phyloP scores from a whole-genome alignment of 1,284 basidiomycete genomes.

The Leccinum solheimii region DNA sequence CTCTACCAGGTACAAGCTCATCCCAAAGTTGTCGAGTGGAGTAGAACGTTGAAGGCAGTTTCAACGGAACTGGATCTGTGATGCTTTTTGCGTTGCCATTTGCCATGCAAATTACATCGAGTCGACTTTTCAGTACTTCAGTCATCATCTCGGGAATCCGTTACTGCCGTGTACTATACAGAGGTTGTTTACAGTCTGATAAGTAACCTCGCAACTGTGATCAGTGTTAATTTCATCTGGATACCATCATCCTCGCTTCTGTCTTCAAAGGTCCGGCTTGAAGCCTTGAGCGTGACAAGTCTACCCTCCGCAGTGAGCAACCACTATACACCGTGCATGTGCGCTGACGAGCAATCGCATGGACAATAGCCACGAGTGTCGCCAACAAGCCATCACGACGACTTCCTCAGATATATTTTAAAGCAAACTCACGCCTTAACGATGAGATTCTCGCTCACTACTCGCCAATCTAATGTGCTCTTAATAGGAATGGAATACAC shows the following conservation, averaged over 20 bases:
- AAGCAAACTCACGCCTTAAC: no score
- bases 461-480: no score
- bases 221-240: background rate
- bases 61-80: conserved; percentile 10
- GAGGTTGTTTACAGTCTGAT: background rate
- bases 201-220: background rate
- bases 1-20: conserved; percentile 64
- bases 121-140: background rate
- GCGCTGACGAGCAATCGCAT: no score
- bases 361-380: no score
- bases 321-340: no score
- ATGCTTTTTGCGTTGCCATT: background rate
- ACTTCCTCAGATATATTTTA: no score
- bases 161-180: background rate
- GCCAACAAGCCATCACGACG: no score
- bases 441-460: no score
- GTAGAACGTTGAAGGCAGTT: conserved; percentile 52
- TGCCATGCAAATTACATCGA: background rate
- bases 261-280: background rate
- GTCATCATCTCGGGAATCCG: background rate
- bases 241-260: background rate
- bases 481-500: no score
- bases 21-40: conserved; percentile 69
- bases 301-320: background rate
- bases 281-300: background rate